Percentiles rank a stretch among this genome's conserved stretches.
Evolutionary conservation across 495 filamentous ascomycete genomes (phyloP).

Genomic region (Neurospora tetrasperma): DNA sequence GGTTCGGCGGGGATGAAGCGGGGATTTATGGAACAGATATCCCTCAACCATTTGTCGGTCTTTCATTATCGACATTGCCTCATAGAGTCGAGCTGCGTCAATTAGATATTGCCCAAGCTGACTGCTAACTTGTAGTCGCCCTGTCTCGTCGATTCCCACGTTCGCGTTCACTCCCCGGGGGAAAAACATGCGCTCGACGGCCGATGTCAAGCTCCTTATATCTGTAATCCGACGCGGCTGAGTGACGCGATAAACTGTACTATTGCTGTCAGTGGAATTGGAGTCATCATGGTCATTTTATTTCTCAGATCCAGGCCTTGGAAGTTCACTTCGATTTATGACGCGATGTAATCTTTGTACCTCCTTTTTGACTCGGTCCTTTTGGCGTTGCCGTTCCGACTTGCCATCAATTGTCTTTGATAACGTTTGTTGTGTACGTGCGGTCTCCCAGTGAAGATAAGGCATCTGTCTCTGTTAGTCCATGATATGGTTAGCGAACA

Average conservation of each 20-base stretch:
- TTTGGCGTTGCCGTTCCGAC: conserved; percentile 2
- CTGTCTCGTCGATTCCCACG: conserved; percentile 5
- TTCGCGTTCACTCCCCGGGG: not conserved
- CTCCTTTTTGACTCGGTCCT: not conserved
- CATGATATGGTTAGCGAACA: too few species aligned
- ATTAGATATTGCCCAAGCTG: conserved; percentile 24
- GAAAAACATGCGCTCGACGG: not conserved
- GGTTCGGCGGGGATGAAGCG: conserved; percentile 57
- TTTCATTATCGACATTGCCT: conserved; percentile 29
- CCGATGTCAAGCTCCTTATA: not conserved
- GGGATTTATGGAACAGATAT: conserved; percentile 43
- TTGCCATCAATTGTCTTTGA: conserved; percentile 10
- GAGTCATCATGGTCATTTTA: too few species aligned
- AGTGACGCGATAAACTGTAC: too few species aligned
- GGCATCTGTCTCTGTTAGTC: conserved; percentile 39
- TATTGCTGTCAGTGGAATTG: too few species aligned
- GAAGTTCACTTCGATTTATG: not conserved
- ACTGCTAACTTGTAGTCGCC: conserved; percentile 22
- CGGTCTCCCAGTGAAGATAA: conserved; percentile 59
- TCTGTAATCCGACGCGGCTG: not conserved
- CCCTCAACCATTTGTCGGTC: conserved; percentile 53
- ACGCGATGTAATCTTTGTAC: not conserved
- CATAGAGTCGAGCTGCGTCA: conserved; percentile 27
- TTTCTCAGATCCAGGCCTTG: not conserved
- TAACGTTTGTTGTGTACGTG: conserved; percentile 25